Evolutionary conservation across 495 filamentous ascomycete genomes (phyloP).

Genomic region (Aspergillus sparsus): DNA sequence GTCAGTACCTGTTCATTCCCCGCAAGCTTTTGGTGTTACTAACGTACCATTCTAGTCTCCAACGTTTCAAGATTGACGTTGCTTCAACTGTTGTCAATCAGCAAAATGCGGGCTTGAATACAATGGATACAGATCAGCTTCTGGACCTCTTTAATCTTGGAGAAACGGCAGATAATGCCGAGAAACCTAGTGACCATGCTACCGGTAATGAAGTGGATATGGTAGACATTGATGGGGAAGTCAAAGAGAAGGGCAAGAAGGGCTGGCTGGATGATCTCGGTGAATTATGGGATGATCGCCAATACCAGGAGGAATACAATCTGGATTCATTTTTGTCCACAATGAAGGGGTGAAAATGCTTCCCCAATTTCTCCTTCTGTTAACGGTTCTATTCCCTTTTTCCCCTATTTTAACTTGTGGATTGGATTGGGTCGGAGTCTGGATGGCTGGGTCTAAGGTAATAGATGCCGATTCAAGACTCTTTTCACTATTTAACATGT

Average conservation of each 20-base stretch:
- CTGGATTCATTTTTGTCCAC: conserved; percentile 87
- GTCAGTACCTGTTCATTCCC: conserved; percentile 47
- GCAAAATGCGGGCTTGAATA: conserved; percentile 91
- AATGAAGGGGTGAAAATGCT: conserved; percentile 65
- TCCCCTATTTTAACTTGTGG: not conserved
- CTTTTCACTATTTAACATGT: not conserved
- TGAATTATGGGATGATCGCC: conserved; percentile 93
- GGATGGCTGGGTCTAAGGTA: not conserved
- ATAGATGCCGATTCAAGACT: not conserved
- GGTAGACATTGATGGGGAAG: conserved; percentile 89
- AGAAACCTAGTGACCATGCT: conserved; percentile 54
- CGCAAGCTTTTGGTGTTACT: conserved; percentile 13
- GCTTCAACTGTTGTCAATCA: conserved; percentile 98
- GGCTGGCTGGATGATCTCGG: conserved; percentile 91
- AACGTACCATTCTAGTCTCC: conserved; percentile 61
- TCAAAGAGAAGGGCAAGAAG: conserved; percentile 94
- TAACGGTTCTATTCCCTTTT: not conserved
- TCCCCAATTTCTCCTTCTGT: not conserved
- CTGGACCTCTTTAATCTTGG: conserved; percentile 94
- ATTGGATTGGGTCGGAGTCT: not conserved
- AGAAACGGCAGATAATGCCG: conserved; percentile 69
- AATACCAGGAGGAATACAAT: conserved; percentile 97
- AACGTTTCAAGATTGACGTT: conserved; percentile 99
- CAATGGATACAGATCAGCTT: conserved; percentile 98
- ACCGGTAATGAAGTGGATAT: conserved; percentile 79